Evolutionary conservation across 768 basidiomycete species (phyloP).

Genomic region (Boletus rufocinnamomeus): DNA sequence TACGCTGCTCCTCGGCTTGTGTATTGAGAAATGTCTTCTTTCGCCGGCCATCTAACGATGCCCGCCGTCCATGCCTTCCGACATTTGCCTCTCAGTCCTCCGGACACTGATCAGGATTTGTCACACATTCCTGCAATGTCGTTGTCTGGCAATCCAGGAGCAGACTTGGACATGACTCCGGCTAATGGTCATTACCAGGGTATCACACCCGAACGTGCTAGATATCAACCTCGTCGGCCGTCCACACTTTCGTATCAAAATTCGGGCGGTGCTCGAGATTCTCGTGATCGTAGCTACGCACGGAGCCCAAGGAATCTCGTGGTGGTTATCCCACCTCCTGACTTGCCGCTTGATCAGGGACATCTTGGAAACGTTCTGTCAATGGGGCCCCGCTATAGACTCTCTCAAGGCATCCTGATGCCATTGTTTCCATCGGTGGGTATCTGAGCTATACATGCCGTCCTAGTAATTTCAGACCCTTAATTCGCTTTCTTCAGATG

Average conservation of each 20-base stretch:
- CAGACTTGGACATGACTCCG: slow-evolving; percentile 18
- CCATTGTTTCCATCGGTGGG: slow-evolving; percentile 72
- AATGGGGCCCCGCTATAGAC: slow-evolving; percentile 57
- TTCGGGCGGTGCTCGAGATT: slow-evolving; percentile 46
- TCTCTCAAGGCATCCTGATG: slow-evolving; percentile 72
- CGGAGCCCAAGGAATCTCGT: slow-evolving; percentile 55
- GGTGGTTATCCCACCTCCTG: slow-evolving; percentile 64
- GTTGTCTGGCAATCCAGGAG: background rate
- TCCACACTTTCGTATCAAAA: slow-evolving; percentile 59
- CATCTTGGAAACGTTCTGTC: slow-evolving; percentile 59
- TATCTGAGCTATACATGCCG: background rate
- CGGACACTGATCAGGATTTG: slow-evolving; percentile 38
- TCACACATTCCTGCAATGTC: background rate
- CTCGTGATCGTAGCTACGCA: slow-evolving; percentile 41
- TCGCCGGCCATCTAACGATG: slow-evolving; percentile 37
- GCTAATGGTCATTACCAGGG: background rate
- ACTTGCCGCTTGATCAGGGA: slow-evolving; percentile 59
- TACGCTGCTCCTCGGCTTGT: background rate
- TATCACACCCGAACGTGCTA: slow-evolving; percentile 11
- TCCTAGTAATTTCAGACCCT: background rate
- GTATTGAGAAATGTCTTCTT: slow-evolving; percentile 40
- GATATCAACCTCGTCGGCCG: slow-evolving; percentile 41
- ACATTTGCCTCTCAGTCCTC: slow-evolving; percentile 38
- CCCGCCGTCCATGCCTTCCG: slow-evolving; percentile 37
- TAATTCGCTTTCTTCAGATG: slow-evolving; percentile 48